Conservation (phyloP, 1,284 basidiomycete genomes). For the Leccinum brunneo-olivaceum region DNA sequence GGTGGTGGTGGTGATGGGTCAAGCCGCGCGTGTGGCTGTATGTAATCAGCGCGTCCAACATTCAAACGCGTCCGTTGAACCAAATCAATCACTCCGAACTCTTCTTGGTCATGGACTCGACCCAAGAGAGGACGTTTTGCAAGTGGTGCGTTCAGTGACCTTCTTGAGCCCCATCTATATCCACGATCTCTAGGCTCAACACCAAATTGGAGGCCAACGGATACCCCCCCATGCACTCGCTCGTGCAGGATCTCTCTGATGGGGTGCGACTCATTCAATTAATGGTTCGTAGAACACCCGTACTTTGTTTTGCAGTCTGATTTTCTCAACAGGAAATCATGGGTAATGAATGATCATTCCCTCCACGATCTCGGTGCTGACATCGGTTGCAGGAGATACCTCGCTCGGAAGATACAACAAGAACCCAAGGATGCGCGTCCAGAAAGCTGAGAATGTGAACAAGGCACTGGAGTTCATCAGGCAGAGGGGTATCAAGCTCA, state of each 20-base stretch:
- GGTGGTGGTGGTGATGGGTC: conserved; percentile 6
- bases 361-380: conserved; percentile 10
- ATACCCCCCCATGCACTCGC: conserved; percentile 85
- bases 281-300: conserved; percentile 51
- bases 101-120: conserved; percentile 26
- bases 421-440: conserved; percentile 85
- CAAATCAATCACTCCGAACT: too few relatives aligned
- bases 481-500: conserved; percentile 90
- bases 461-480: conserved; percentile 94
- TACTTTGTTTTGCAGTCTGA: neutral
- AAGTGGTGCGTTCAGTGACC: conserved; percentile 71
- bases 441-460: conserved; percentile 98
- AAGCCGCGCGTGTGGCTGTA: conserved; percentile 13
- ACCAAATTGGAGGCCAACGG: conserved; percentile 85
- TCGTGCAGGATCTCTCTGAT: conserved; percentile 88
- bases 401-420: conserved; percentile 90
- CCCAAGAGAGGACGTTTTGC: conserved; percentile 64
- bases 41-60: conserved; percentile 20
- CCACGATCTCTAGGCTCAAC: conserved; percentile 65
- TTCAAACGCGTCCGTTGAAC: too few relatives aligned
- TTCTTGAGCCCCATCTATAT: too few relatives aligned
- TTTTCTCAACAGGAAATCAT: conserved; percentile 75
- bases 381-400: conserved; percentile 59
- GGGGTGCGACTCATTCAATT: conserved; percentile 92
- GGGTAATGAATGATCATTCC: conserved; percentile 45